Percentiles rank a stretch among this genome's conserved stretches.
These are phyloP conservation scores for Penicillium thymicola DNA, from an alignment of 2,329 filamentous ascomycete species.

Conservation along the genomic window DNA sequence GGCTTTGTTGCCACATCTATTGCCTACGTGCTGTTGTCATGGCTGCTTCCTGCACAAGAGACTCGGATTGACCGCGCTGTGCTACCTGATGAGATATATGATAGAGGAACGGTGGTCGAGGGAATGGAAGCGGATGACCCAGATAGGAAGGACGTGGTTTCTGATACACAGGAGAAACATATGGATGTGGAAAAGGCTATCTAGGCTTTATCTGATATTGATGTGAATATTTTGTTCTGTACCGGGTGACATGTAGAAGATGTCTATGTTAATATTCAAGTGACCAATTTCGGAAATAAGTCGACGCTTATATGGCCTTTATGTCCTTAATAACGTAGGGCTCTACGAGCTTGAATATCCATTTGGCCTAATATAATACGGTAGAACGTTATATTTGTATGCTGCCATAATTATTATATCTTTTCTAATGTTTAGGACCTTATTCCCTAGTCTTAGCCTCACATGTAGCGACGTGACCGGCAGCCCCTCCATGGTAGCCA, in stretches of 20 bases:
- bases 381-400: neutral
- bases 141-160: conserved; percentile 8
- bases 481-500: too few relatives aligned
- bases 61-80: conserved; percentile 45
- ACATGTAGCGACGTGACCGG: too few relatives aligned
- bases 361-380: neutral
- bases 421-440: too few relatives aligned
- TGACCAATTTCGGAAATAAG: neutral
- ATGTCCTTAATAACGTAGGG: neutral
- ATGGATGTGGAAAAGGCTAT: neutral
- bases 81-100: conserved; percentile 39
- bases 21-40: conserved; percentile 54
- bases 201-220: neutral
- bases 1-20: conserved; percentile 57
- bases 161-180: conserved; percentile 2
- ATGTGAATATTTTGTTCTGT: neutral
- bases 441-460: too few relatives aligned
- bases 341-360: neutral
- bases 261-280: neutral
- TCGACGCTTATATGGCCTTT: neutral
- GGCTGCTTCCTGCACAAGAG: conserved; percentile 49
- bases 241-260: neutral
- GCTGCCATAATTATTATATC: too few relatives aligned
- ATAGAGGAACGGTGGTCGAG: conserved; percentile 16
- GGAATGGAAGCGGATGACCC: conserved; percentile 17